phyloP scores from a whole-genome alignment of 83 land plant species.

The Picea engelmannii region DNA sequence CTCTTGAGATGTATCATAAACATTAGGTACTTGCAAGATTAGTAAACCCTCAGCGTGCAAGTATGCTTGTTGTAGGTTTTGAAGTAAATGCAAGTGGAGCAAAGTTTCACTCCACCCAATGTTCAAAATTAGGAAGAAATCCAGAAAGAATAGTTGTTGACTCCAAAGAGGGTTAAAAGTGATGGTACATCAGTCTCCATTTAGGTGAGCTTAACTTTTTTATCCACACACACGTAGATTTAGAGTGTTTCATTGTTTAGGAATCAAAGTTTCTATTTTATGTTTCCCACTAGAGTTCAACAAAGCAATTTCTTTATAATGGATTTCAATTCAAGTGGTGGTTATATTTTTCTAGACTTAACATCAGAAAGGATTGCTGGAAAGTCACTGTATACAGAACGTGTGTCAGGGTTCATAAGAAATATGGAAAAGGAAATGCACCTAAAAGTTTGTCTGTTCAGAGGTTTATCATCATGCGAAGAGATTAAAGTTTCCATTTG shows the following conservation, averaged over 20 bases:
- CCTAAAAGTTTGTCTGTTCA: too few species aligned
- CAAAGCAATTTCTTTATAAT: not conserved
- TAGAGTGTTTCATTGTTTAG: not conserved
- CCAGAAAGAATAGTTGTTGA: constrained; percentile 10
- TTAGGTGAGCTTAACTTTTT: not conserved
- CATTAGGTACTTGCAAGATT: constrained; percentile 31
- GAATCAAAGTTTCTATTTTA: not conserved
- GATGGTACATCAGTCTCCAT: not conserved
- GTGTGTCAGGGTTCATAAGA: not conserved
- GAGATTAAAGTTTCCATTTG: too few species aligned
- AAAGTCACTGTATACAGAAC: not conserved
- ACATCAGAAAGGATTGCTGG: not conserved
- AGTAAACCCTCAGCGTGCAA: constrained; percentile 7
- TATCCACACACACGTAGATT: not conserved
- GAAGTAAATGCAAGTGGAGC: constrained; percentile 11
- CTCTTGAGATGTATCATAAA: constrained; percentile 35
- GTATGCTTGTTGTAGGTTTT: constrained; percentile 8
- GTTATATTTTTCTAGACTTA: not conserved
- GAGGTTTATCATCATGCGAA: too few species aligned
- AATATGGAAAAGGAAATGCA: not conserved
- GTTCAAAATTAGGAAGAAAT: constrained; percentile 9
- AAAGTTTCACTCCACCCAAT: constrained; percentile 4
- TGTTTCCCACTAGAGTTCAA: not conserved
- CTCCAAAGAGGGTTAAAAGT: constrained; percentile 5
- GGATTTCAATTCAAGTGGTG: not conserved